Base-by-base conservation (phyloP, 306 rosid species). In the Cicer arietinum region DNA sequence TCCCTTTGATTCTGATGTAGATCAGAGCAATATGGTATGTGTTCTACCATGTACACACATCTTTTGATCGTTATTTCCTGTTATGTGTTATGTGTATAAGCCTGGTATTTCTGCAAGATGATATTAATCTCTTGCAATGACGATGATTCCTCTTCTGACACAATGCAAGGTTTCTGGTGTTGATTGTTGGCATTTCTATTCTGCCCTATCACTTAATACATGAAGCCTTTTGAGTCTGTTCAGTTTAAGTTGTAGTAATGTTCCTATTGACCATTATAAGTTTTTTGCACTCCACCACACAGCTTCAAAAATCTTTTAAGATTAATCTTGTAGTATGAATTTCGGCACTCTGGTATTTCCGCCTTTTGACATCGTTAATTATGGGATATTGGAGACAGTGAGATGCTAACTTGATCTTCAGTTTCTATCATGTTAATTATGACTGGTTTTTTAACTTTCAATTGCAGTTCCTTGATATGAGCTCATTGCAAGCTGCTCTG, bases 401-500 rank as follows among this genome's bases (percentile, higher is more conserved):
- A 64, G 79, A 54, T 56, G 39, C 17, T 56, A 14, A 57, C 16
- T 39, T 57, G 20, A 44, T 69, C 69, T 18, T 42, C 47, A 22
- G 58, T 57, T 58, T 75, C 54, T 7, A 1, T 61, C 30, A 51
- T 74, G 39, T 80, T 12, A 77, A 25, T 73, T 51, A 8, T 67
- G 67, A 45, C 14, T 47, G 30, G 56, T 56, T 67, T 62, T 7
- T 72, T 71, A 68, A 44, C 76, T 83, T 7, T 72, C 74, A 68
- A 44, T 78, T 83, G 69, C 89, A 93, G 98, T 93, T 84, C 78
- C 75, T 88, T 83, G 97, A 89, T 82, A 79, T 87, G 87, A 86
- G 83, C 87, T 87, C 96, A 77, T 83, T 93, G 81, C 88, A 88
- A 71, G 82, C 85, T 80, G 88, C 92, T 75, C 88, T 88, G 71